Evolutionary conservation across 140 eudicot species (phyloP), one percentile per base, ranked within the genome.

Genomic region (Bidens hawaiensis): DNA sequence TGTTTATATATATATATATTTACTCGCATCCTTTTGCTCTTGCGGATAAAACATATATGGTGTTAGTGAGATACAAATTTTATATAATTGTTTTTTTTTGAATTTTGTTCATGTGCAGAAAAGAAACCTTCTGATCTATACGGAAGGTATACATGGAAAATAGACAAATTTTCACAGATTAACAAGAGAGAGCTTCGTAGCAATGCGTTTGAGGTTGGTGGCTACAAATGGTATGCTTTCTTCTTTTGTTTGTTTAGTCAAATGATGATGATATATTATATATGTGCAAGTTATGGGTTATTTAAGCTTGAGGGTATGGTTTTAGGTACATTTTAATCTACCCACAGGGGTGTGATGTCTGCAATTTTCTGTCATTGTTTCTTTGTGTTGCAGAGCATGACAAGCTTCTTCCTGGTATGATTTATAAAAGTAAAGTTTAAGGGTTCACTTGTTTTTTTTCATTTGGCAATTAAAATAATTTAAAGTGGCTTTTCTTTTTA

Each of bases 271-370:
- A 27, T 50, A 14, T 45, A 1, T 4, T 51, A 24, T 51, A 14
- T 40, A 10, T 30, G 30, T 60, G 17, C 53, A 41, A 45, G 30
- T 60, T 4, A 46, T 64, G 31, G 4, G 59, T 43, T 23, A 9
- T 46, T 33, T 23, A 21, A 46, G 22, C 6, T 28, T 59, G 9
- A 4, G 15, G 12, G 3, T 14, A 9, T 30, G 31, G 34, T n/a
- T 81, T 74, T 77, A 87, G 96, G 96, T 87, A 84, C 69, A 83
- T 90, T 46, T 72, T 90, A 75, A 78, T 90, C 41, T 87, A 87
- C 67, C 97, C 97, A 0, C 90, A 84, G 26, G 97, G 97, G 6
- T 87, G 97, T 78, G 97, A 90, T 65, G 97, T 90, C 22, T 72
- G 86, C 85, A 75, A 90, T 61, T 94, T 79, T 60, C 75, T 90